These are phyloP conservation scores for Alternaria viburni DNA, from an alignment of 2,329 filamentous ascomycete species.

Conservation along the genomic window DNA sequence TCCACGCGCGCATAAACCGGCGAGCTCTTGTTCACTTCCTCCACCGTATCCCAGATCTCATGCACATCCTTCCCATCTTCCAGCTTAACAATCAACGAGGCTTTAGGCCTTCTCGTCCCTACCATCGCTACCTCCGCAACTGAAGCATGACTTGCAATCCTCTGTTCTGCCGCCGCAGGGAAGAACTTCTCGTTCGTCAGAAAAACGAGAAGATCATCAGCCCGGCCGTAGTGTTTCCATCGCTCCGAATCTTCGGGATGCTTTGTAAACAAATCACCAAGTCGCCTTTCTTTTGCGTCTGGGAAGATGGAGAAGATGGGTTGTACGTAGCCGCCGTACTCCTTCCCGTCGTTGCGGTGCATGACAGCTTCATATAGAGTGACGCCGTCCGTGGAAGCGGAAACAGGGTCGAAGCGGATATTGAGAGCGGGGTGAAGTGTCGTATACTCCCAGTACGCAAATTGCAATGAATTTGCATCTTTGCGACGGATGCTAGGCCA, in stretches of 20 bases:
- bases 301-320: constrained; percentile 27
- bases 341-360: constrained; percentile 8
- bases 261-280: constrained; percentile 24
- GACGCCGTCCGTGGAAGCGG: background rate
- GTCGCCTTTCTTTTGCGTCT: constrained; percentile 14
- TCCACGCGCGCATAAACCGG: constrained; percentile 53
- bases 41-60: constrained; percentile 54
- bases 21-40: constrained; percentile 52
- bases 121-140: constrained; percentile 43
- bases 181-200: constrained; percentile 28
- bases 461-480: background rate
- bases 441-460: constrained; percentile 14
- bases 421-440: constrained; percentile 16
- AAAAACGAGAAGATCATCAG: constrained; percentile 29
- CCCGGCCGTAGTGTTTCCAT: constrained; percentile 26
- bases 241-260: constrained; percentile 14
- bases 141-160: constrained; percentile 27
- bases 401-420: constrained; percentile 10
- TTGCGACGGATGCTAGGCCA: constrained; percentile 2
- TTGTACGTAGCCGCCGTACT: constrained; percentile 16
- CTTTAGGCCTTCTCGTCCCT: constrained; percentile 36
- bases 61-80: constrained; percentile 44
- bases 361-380: constrained; percentile 21
- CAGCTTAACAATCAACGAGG: constrained; percentile 36
- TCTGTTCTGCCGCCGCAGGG: constrained; percentile 27